Evolutionary conservation across 1,139 yeast genomes (phyloP).

Genomic region (Zygotorulaspora mrakii): DNA sequence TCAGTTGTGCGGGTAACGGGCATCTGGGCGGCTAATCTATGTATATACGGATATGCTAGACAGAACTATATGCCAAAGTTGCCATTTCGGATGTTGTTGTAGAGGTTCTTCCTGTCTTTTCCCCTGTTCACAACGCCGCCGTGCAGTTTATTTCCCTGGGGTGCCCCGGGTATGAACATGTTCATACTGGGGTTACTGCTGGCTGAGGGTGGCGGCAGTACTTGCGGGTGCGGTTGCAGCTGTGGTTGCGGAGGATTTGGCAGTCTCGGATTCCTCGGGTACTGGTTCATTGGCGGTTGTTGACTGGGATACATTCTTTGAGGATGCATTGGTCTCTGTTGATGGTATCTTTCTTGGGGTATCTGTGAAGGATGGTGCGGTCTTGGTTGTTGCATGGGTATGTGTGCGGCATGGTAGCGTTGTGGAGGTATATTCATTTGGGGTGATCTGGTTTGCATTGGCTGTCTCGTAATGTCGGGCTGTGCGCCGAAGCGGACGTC

Average conservation of each 20-base stretch:
- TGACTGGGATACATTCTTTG: neutral
- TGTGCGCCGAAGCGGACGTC: neutral
- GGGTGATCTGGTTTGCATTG: neutral
- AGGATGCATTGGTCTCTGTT: neutral
- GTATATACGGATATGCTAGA: neutral
- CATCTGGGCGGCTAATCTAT: neutral
- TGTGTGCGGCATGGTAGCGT: neutral
- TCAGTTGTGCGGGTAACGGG: neutral
- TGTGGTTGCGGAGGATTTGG: too few relatives aligned
- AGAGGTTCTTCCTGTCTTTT: slow-evolving; percentile 33
- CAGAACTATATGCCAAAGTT: slow-evolving; percentile 32
- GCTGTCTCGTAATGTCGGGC: neutral
- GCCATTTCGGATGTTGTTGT: slow-evolving; percentile 35
- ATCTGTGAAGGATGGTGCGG: neutral
- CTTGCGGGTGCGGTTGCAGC: slow-evolving; percentile 3
- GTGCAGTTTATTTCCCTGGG: slow-evolving; percentile 29
- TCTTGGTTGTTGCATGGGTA: neutral
- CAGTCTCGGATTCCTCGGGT: slow-evolving; percentile 2
- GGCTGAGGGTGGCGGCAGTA: slow-evolving; percentile 1
- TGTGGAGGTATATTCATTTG: neutral
- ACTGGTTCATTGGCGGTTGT: slow-evolving; percentile 9
- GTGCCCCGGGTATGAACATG: slow-evolving; percentile 15
- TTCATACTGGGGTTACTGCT: slow-evolving; percentile 5
- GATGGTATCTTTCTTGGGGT: neutral
- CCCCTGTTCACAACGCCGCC: slow-evolving; percentile 28